Evolutionary conservation across 768 basidiomycete genomes (phyloP), one percentile per base, ranked within the genome.

Genomic region (Lentinula detonsa): DNA sequence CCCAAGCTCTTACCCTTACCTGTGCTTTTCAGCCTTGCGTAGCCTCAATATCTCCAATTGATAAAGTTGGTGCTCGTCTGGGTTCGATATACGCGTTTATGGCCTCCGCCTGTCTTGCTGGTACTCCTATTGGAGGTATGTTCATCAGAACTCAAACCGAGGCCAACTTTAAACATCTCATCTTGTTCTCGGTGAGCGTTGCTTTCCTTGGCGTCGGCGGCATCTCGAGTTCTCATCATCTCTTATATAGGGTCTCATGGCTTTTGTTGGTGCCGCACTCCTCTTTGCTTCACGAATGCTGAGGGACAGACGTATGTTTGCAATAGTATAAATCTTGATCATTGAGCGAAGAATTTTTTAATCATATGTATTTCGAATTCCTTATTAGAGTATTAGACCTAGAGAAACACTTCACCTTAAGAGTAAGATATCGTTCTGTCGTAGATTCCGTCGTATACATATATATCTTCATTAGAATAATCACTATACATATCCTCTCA

Each of bases 1-100:
- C 16, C 13, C 31, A 9, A 51, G 9, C 5, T 34, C 33, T 21
- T 18, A n/a, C 33, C 31, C 21, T 18, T 28, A 23, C 15, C 18
- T 23, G 23, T 33, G 5, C 3, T 49, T 23, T 18, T 28, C 55
- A 70, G 67, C 50, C 69, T 4, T 68, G 67, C 57, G 63, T 67
- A 2, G 65, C 62, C 21, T 56, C 61, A 34, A 67, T 71, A 5
- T 65, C 68, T 2, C 70, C 70, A 9, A 61, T 67, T 33, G 63
- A 66, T 3, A 68, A 67, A 58, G 64, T 72, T 35, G 71, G 71
- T 10, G 69, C 67, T 1, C 68, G 69, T 9, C 59, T 69, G n/a
- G 71, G 71, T 6, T 65, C 68, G 59, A 28, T 61, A 11, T 70
- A 67, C 57, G 62, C 62, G 31, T 66, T 65, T 49, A 68, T 71